Evolutionary conservation across 2,329 filamentous ascomycete species (phyloP).

Genomic region (Chaetomiaceae sp.): DNA sequence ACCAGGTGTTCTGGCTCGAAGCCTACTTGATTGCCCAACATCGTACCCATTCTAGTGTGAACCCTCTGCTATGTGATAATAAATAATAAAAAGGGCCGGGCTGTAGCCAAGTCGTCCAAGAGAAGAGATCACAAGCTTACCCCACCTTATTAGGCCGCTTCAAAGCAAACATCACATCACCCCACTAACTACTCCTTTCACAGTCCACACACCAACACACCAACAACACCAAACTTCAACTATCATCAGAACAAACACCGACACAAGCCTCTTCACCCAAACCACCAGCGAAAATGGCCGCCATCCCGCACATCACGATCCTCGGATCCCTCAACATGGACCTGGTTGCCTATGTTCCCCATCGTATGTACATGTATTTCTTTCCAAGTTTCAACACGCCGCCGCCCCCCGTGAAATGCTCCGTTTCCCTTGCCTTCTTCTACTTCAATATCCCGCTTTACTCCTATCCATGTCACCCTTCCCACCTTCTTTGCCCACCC

Average conservation of each 20-base stretch:
- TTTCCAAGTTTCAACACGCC: no score
- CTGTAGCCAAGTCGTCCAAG: neutral
- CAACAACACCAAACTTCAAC: neutral
- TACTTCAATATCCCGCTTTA: no score
- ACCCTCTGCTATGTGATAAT: no score
- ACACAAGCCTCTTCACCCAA: no score
- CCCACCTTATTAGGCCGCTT: neutral
- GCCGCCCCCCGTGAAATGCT: no score
- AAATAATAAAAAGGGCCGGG: no score
- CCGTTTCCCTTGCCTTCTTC: no score
- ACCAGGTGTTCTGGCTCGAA: no score
- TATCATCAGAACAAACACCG: neutral
- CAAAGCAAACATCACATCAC: neutral
- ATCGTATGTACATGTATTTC: conserved; percentile 42
- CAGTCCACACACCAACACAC: neutral
- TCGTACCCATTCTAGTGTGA: neutral
- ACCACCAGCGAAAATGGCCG: conserved; percentile 23
- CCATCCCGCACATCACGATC: conserved; percentile 61
- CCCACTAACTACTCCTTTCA: neutral
- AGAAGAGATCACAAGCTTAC: neutral
- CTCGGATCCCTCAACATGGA: conserved; percentile 94
- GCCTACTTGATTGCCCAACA: neutral
- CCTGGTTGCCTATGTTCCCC: conserved; percentile 80
- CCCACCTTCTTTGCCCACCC: neutral
- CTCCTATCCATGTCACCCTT: no score